Base-by-base conservation (phyloP, 306 rosid species). In the Dalbergia oliveri region DNA sequence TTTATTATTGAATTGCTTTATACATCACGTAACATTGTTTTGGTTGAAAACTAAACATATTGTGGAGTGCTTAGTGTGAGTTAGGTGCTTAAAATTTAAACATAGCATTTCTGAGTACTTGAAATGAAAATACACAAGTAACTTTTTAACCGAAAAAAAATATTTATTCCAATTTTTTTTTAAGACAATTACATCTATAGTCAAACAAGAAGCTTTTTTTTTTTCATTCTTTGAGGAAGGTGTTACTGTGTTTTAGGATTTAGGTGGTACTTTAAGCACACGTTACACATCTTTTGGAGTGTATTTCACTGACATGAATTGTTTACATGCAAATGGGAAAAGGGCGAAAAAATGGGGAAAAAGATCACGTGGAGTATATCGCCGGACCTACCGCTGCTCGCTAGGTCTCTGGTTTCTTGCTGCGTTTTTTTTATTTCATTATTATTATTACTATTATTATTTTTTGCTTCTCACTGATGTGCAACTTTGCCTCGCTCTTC, bases 361-460 rank as follows among this genome's bases (percentile, higher is more conserved):
- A 45, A 49, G 26, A 23, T 79, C 51, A 60, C 76, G 67, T 79
- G 78, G 54, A 41, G 44, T 56, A 60, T 56, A 37, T 44, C 76
- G 8, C 66, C 31, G 56, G 72, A 35, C 77, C 64, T 49, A 49
- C 78, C 79, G 23, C 59, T 14, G 19, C 37, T 58, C 69, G 45
- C 82, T 58, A 45, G 76, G 43, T 49, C 57, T 62, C 47, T 62
- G 14, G 18, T 71, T 79, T 77, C 56, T 66, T 76, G 49, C 10
- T 63, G 19, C 34, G 7, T 5, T 19, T 3, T 21, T 12, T 15
- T 9, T n/a, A n/a, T 39, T 34, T 14, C 47, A 6, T 9, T 35
- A 0, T 43, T 43, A 5, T 43, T 31, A 11, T 11, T 3, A 16
- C 6, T 15, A 10, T 47, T 45, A 10, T 47, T 13, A 11, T 44